These are phyloP conservation scores for Penicillium concentricum DNA, from an alignment of 2,329 filamentous ascomycete genomes.

Conservation along the genomic window DNA sequence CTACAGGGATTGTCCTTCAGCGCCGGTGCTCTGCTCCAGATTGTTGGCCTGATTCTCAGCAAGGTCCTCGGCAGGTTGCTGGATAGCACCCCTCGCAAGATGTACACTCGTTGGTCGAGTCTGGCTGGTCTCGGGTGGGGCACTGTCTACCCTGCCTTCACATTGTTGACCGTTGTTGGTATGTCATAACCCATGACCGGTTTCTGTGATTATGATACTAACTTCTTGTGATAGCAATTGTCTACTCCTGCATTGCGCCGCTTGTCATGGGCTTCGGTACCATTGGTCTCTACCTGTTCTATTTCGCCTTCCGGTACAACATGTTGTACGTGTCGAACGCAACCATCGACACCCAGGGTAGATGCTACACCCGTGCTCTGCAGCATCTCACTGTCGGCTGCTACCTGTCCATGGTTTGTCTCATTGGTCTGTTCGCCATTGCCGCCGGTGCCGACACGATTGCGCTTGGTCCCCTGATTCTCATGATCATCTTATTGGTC, in stretches of 20 bases:
- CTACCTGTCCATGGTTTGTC: constrained; percentile 77
- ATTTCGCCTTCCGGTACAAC: constrained; percentile 87
- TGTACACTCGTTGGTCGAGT: constrained; percentile 74
- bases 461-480: constrained; percentile 65
- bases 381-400: constrained; percentile 82
- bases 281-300: constrained; percentile 75
- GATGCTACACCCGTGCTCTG: constrained; percentile 82
- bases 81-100: constrained; percentile 73
- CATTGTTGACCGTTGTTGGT: constrained; percentile 78
- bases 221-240: constrained; percentile 60
- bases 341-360: constrained; percentile 79
- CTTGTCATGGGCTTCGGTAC: constrained; percentile 80
- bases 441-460: constrained; percentile 61
- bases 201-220: background rate
- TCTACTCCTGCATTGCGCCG: constrained; percentile 83
- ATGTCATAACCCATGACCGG: constrained; percentile 35
- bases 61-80: constrained; percentile 72
- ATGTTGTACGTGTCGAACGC: constrained; percentile 82
- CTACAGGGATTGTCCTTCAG: constrained; percentile 84
- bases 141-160: constrained; percentile 76
- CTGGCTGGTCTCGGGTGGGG: constrained; percentile 79
- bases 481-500: constrained; percentile 74
- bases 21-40: constrained; percentile 70
- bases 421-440: constrained; percentile 81
- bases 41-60: constrained; percentile 70